phyloP scores from a whole-genome alignment of 1,284 basidiomycete genomes.

The Irpex lacteus region DNA sequence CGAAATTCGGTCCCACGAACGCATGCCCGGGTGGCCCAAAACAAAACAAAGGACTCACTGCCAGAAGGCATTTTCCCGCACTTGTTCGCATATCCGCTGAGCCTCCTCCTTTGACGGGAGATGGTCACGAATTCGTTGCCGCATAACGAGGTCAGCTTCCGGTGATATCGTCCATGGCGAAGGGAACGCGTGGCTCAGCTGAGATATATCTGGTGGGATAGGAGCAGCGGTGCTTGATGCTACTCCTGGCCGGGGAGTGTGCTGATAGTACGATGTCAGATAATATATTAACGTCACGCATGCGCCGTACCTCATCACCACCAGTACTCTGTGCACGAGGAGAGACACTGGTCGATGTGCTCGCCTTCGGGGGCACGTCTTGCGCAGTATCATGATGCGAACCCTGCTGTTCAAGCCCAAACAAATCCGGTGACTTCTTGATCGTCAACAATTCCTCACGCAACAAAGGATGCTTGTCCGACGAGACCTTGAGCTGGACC shows the following conservation, averaged over 20 bases:
- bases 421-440: conserved; percentile 29
- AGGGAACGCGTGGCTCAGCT: conserved; percentile 60
- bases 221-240: background rate
- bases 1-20: conserved; percentile 10
- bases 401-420: conserved; percentile 26
- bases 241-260: conserved; percentile 12
- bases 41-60: conserved; percentile 44
- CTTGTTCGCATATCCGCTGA: conserved; percentile 54
- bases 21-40: conserved; percentile 8
- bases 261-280: background rate
- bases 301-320: conserved; percentile 14
- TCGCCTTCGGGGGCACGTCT: conserved; percentile 23
- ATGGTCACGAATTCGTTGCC: conserved; percentile 55
- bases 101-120: conserved; percentile 57
- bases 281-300: background rate
- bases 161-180: conserved; percentile 50
- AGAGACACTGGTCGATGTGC: conserved; percentile 1
- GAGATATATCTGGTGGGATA: conserved; percentile 52
- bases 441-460: conserved; percentile 46
- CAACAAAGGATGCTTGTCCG: conserved; percentile 62
- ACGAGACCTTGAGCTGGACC: conserved; percentile 48
- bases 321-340: conserved; percentile 7
- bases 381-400: conserved; percentile 9
- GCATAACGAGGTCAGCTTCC: conserved; percentile 46
- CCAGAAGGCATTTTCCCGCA: conserved; percentile 64